A percentile compares a stretch with the other conserved stretches of the same genome.
Evolutionary conservation across 1,284 basidiomycete genomes (phyloP).

Genomic region (Malassezia sp.): DNA sequence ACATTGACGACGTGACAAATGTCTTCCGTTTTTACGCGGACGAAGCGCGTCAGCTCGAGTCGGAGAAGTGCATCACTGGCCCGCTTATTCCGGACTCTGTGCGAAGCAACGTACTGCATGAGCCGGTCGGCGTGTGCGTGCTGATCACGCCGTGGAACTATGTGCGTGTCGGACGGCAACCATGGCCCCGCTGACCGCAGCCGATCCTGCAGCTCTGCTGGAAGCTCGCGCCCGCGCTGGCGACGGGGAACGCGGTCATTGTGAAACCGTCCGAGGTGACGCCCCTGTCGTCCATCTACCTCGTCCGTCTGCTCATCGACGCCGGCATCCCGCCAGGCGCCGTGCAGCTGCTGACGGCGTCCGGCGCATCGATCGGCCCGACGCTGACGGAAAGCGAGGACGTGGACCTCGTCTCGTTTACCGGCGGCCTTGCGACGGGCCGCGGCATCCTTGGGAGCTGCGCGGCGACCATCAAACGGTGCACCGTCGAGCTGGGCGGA

Average conservation of each 20-base stretch:
- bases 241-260: constrained; percentile 41
- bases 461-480: constrained; percentile 39
- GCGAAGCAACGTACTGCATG: constrained; percentile 28
- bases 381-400: constrained; percentile 34
- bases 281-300: constrained; percentile 41
- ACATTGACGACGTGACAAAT: constrained; percentile 44
- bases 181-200: too few species aligned
- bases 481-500: constrained; percentile 44
- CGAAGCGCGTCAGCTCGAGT: constrained; percentile 37
- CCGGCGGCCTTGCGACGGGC: constrained; percentile 42
- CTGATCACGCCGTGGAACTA: constrained; percentile 47
- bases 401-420: constrained; percentile 45
- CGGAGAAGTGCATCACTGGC: constrained; percentile 27
- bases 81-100: constrained; percentile 37
- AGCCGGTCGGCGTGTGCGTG: constrained; percentile 44
- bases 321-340: constrained; percentile 35
- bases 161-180: too few species aligned
- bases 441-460: constrained; percentile 34
- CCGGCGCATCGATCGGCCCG: constrained; percentile 35
- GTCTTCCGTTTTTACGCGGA: constrained; percentile 45
- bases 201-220: constrained; percentile 45
- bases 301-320: constrained; percentile 37
- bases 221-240: constrained; percentile 45
- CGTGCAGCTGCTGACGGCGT: constrained; percentile 41
- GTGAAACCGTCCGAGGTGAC: constrained; percentile 47